Conservation (phyloP, 1,139 yeast species). For the Kurtzmaniella quercitrusa region DNA sequence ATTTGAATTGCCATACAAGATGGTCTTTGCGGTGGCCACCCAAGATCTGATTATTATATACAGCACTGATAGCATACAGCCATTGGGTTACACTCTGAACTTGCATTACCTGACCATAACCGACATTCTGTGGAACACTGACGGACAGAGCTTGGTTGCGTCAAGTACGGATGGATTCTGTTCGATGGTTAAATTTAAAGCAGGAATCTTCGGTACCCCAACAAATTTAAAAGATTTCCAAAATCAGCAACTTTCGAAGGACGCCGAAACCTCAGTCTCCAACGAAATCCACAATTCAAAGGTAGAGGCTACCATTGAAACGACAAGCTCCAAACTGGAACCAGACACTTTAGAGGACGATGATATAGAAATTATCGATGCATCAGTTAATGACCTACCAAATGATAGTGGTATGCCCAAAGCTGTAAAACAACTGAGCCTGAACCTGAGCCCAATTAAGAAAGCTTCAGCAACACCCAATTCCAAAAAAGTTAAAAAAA, state of each 20-base stretch:
- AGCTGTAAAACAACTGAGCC: too few species aligned
- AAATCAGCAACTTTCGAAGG: too few species aligned
- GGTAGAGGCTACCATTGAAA: too few species aligned
- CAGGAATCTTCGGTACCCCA: constrained; percentile 49
- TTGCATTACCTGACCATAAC: constrained; percentile 87
- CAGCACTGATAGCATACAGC: constrained; percentile 66
- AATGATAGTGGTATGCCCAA: too few species aligned
- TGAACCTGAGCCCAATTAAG: background rate
- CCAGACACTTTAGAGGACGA: too few species aligned
- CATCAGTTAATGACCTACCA: too few species aligned
- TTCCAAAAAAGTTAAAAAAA: background rate
- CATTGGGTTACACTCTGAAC: constrained; percentile 72
- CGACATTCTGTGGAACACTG: constrained; percentile 78
- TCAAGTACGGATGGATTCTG: constrained; percentile 97
- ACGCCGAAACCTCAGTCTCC: too few species aligned
- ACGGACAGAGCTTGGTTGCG: constrained; percentile 67
- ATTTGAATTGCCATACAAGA: constrained; percentile 64
- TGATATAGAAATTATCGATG: background rate
- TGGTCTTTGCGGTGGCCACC: constrained; percentile 91
- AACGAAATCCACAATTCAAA: too few species aligned
- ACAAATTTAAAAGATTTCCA: background rate
- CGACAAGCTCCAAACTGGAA: too few species aligned
- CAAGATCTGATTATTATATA: constrained; percentile 82
- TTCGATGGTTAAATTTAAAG: constrained; percentile 55
- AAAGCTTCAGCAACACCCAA: background rate